Conservation (phyloP, 345 rosid genomes). For the Hypericum androsaemum region DNA sequence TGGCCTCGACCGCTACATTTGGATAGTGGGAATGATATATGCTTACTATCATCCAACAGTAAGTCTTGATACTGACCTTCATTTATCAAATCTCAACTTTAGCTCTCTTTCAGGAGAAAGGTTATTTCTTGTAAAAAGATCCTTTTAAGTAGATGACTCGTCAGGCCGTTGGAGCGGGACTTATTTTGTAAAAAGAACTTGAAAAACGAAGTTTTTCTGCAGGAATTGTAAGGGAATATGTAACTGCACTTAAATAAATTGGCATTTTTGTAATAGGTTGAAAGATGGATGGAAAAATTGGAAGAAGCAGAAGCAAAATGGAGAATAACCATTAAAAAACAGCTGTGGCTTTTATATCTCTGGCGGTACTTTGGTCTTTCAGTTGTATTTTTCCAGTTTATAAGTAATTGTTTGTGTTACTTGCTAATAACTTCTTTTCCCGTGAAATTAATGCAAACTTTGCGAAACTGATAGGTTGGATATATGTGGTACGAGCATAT, state of each 20-base stretch:
- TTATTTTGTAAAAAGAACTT: neutral
- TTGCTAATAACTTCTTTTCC: constrained; percentile 9
- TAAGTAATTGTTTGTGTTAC: neutral
- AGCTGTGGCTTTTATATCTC: constrained; percentile 37
- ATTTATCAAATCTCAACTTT: constrained; percentile 5
- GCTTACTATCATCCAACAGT: constrained; percentile 99
- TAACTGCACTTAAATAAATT: constrained; percentile 1
- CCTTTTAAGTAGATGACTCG: constrained; percentile 60
- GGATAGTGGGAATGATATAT: constrained; percentile 97
- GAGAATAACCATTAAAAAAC: constrained; percentile 59
- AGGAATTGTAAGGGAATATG: too few relatives aligned
- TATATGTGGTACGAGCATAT: constrained; percentile 76
- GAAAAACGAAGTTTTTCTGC: neutral
- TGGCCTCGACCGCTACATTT: constrained; percentile 97
- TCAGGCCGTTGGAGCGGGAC: constrained; percentile 78
- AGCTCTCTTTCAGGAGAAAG: constrained; percentile 10
- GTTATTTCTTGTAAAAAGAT: constrained; percentile 10
- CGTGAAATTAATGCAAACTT: too few relatives aligned
- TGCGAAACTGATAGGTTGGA: constrained; percentile 48
- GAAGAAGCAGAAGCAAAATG: constrained; percentile 76
- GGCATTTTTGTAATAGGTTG: constrained; percentile 45
- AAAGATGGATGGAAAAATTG: constrained; percentile 94
- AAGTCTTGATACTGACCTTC: constrained; percentile 22
- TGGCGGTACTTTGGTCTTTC: constrained; percentile 38
- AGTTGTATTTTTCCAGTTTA: constrained; percentile 5